These are phyloP conservation scores for Naegleria gruberi DNA, from an alignment of 208 protist species.

Conservation along the genomic window DNA sequence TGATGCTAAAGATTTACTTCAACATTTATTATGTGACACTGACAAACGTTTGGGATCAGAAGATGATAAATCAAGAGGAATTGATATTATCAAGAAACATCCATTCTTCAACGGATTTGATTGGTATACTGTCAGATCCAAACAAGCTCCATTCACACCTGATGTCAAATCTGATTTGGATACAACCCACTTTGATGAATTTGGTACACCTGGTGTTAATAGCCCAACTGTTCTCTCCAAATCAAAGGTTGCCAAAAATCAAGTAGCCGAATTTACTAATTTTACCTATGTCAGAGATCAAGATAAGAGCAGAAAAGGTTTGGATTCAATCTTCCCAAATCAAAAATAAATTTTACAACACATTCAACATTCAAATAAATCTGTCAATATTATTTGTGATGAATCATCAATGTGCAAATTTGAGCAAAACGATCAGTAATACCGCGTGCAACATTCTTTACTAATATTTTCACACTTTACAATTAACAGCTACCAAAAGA, in stretches of 20 bases:
- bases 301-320: background rate
- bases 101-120: constrained; percentile 59
- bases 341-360: background rate
- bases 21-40: constrained; percentile 69
- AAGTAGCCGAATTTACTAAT: background rate
- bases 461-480: no score
- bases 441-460: no score
- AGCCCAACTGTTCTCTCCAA: background rate
- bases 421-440: no score
- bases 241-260: background rate
- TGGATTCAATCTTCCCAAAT: background rate
- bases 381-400: no score
- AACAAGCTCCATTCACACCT: constrained; percentile 44
- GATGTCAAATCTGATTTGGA: constrained; percentile 36
- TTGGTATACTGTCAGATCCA: constrained; percentile 34
- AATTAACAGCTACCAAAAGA: no score
- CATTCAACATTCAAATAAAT: no score
- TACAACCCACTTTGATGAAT: constrained; percentile 48
- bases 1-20: constrained; percentile 79
- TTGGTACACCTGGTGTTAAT: background rate
- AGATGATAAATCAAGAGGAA: background rate
- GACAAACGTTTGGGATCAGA: constrained; percentile 60
- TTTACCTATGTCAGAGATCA: background rate
- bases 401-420: no score
- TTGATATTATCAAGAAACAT: constrained; percentile 59